Percentiles rank a stretch among this genome's conserved stretches.
These are phyloP conservation scores for Phoma sp. DNA, from an alignment of 2,329 filamentous ascomycete species.

Conservation along the genomic window DNA sequence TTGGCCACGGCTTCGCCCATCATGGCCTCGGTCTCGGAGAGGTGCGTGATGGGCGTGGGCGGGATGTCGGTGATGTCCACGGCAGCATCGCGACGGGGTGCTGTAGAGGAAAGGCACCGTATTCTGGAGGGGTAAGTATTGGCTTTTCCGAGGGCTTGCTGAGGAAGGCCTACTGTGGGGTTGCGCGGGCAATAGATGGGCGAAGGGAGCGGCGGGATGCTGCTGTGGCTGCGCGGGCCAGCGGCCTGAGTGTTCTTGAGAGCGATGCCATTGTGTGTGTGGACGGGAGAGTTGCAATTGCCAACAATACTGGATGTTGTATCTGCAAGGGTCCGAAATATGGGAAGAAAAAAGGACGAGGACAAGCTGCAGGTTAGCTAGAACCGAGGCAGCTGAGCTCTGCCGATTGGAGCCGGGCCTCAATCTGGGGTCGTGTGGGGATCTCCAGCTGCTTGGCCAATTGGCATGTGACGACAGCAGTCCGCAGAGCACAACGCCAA, in stretches of 20 bases:
- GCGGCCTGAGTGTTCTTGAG: constrained; percentile 39
- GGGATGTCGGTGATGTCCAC: constrained; percentile 73
- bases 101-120: constrained; percentile 56
- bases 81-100: constrained; percentile 45
- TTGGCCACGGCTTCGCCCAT: constrained; percentile 91
- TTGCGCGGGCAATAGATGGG: constrained; percentile 36
- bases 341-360: constrained; percentile 1
- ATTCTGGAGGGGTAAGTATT: constrained; percentile 24
- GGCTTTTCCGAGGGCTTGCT: not conserved
- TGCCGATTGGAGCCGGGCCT: constrained; percentile 20
- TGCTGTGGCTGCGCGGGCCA: constrained; percentile 38
- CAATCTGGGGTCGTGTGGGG: constrained; percentile 17
- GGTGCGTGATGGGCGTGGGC: constrained; percentile 90
- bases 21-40: constrained; percentile 86
- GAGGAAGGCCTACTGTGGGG: constrained; percentile 40
- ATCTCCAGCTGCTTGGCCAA: not conserved
- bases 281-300: too few relatives aligned
- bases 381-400: constrained; percentile 15
- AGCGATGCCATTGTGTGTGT: constrained; percentile 43
- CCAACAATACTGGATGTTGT: not conserved
- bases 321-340: not conserved
- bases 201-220: constrained; percentile 36
- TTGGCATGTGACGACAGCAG: constrained; percentile 10
- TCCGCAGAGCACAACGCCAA: not conserved
- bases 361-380: constrained; percentile 1